phyloP scores from a whole-genome alignment of 345 rosid species.

The Noccaea caerulescens region DNA sequence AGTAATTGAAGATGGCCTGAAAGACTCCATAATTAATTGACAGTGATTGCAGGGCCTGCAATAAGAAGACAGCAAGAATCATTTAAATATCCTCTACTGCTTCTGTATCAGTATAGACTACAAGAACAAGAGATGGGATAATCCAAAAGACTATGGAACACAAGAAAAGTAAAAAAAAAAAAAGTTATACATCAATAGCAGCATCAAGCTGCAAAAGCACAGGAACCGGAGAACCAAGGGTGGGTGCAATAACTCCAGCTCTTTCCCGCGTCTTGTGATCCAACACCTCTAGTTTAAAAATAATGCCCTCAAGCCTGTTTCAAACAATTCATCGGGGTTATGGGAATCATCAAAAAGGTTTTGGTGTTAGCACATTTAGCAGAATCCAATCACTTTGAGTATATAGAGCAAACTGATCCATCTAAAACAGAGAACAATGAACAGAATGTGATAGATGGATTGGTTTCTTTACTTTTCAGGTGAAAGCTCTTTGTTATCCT shows the following conservation, averaged over 20 bases:
- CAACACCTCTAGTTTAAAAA: constrained; percentile 91
- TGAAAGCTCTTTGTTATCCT: constrained; percentile 60
- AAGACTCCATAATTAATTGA: constrained; percentile 64
- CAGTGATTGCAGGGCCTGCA: constrained; percentile 77
- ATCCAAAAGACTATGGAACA: constrained; percentile 2
- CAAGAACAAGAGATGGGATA: constrained; percentile 26
- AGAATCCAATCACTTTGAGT: constrained; percentile 12
- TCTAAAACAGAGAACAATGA: not conserved
- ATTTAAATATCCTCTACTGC: not conserved
- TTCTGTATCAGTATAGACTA: not conserved
- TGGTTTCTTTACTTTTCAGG: constrained; percentile 66
- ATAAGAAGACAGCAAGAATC: constrained; percentile 29
- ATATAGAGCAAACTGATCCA: constrained; percentile 10
- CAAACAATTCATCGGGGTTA: constrained; percentile 10
- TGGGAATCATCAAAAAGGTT: not conserved
- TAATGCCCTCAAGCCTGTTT: constrained; percentile 75
- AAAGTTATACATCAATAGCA: constrained; percentile 73
- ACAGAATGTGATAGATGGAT: constrained; percentile 1
- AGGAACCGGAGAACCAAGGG: constrained; percentile 83
- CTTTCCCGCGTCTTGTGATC: constrained; percentile 98
- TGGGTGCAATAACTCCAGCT: constrained; percentile 87
- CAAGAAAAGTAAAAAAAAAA: constrained; percentile 12
- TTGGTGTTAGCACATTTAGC: constrained; percentile 13
- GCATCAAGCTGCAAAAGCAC: constrained; percentile 83
- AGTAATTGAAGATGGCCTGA: constrained; percentile 77